These are phyloP conservation scores for Knufia petricola DNA, from an alignment of 2,329 filamentous ascomycete genomes.

Conservation along the genomic window DNA sequence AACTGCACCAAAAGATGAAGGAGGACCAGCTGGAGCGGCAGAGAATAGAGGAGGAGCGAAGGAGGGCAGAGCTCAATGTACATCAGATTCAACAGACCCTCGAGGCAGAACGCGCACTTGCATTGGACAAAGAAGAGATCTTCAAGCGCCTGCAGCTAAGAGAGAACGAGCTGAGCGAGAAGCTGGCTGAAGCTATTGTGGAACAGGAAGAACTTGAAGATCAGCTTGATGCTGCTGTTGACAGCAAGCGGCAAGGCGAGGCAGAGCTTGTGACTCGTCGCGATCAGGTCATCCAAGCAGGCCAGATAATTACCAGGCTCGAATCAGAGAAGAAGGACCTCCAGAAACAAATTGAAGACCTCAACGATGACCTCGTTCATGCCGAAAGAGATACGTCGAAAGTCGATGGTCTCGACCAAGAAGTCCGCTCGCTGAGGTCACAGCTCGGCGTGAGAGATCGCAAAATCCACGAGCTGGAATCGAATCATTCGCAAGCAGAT, in stretches of 20 bases:
- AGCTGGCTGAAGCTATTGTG: constrained; percentile 80
- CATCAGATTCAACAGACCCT: constrained; percentile 85
- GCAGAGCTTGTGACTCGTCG: constrained; percentile 71
- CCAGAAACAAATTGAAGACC: constrained; percentile 53
- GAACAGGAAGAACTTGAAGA: constrained; percentile 93
- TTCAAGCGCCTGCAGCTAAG: constrained; percentile 89
- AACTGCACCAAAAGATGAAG: constrained; percentile 74
- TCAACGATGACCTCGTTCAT: constrained; percentile 63
- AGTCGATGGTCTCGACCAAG: constrained; percentile 63
- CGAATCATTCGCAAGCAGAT: constrained; percentile 70
- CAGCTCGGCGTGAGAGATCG: constrained; percentile 81
- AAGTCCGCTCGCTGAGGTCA: constrained; percentile 85
- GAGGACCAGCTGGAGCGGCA: constrained; percentile 64
- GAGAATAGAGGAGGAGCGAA: constrained; percentile 79
- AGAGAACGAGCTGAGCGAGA: constrained; percentile 87
- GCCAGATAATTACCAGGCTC: constrained; percentile 70
- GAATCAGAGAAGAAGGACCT: constrained; percentile 79
- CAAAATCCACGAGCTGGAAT: constrained; percentile 79
- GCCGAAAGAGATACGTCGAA: constrained; percentile 62
- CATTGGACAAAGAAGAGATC: constrained; percentile 96
- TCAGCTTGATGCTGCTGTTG: constrained; percentile 78
- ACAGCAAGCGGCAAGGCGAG: constrained; percentile 80
- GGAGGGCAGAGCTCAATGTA: constrained; percentile 78
- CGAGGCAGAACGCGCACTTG: constrained; percentile 90
- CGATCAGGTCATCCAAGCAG: constrained; percentile 82